Base-by-base conservation (phyloP, 1,284 basidiomycete genomes). In the Heterobasidion occidentale region DNA sequence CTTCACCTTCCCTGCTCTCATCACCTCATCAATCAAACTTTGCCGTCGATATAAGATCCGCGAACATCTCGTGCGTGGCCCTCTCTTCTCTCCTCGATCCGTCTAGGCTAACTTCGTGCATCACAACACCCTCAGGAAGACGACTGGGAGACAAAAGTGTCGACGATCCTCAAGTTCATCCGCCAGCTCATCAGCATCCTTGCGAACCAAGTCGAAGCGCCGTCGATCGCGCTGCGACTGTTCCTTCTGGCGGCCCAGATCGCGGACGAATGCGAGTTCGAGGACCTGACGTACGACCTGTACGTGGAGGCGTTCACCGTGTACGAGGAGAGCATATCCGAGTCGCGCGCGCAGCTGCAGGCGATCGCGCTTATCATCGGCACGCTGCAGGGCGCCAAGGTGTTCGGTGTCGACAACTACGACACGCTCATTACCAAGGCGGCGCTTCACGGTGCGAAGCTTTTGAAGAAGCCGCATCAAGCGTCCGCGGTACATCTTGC, bases 391-490 rank as follows among this genome's bases (percentile, higher is more conserved):
- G 84, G 84, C 20, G 87, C 90, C 33, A 77, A 86, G 58, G 92
- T 94, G 27, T 97, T 97, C 68, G 87, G 87, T 35, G 80, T 81
- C 51, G 94, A 97, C 64, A 95, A 95, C 67, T 97, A 96, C 67
- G 94, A 97, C 66, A 97, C 94, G 4, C 73, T 98, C 60, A 93
- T 97, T 65, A 96, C 94, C 38, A 98, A 98, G 73, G 94, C 94
- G 20, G 94, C 94, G 9, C 74, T 97, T 63, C 94, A 98, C 68
- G 93, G 92, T 6, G 91, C 93, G 49, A 94, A 95, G 72, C 70
- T 97, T 61, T 70, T 98, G 68, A 98, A 98, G 80, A 97, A 98
- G 77, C 91, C 92, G 33, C 94, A 97, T 71, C 94, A 98, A 71
- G 90, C 94, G 14, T 92, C 85, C 7, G 94, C 94, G 3, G 94